These are phyloP conservation scores for Furcasterigmium furcatum DNA, from an alignment of 2,329 filamentous ascomycete species.

Conservation along the genomic window DNA sequence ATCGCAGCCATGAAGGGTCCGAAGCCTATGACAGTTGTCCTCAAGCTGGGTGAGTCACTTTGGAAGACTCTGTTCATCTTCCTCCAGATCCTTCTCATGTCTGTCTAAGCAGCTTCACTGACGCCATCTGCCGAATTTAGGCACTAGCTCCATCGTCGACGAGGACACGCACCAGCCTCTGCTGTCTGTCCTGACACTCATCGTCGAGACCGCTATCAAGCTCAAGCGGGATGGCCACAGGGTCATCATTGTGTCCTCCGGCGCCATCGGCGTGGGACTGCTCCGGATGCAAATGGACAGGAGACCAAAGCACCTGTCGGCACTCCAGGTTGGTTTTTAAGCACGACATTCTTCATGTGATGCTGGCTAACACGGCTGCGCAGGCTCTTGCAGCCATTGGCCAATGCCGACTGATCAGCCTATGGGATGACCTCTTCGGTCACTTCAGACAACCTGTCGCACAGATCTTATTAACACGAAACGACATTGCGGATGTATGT, in stretches of 20 bases:
- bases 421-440: conserved; percentile 91
- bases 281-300: conserved; percentile 85
- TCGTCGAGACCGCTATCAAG: conserved; percentile 89
- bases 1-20: conserved; percentile 61
- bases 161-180: conserved; percentile 93
- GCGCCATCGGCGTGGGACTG: conserved; percentile 91
- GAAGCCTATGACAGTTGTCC: conserved; percentile 73
- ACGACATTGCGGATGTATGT: conserved; percentile 89
- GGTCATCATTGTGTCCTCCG: conserved; percentile 95
- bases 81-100: background rate
- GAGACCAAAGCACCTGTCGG: conserved; percentile 84
- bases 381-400: conserved; percentile 91
- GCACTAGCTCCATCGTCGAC: conserved; percentile 98
- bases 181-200: conserved; percentile 83
- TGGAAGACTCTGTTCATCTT: background rate
- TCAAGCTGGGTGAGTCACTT: conserved; percentile 71
- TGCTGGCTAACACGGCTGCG: conserved; percentile 1
- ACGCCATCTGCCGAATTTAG: conserved; percentile 40
- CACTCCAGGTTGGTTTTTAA: conserved; percentile 63
- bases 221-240: conserved; percentile 87
- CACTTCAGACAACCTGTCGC: conserved; percentile 89
- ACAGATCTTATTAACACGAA: conserved; percentile 90
- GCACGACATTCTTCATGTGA: background rate
- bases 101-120: conserved; percentile 1
- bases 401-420: conserved; percentile 88